Conservation (phyloP, 768 basidiomycete genomes). For the Mycena venus region DNA sequence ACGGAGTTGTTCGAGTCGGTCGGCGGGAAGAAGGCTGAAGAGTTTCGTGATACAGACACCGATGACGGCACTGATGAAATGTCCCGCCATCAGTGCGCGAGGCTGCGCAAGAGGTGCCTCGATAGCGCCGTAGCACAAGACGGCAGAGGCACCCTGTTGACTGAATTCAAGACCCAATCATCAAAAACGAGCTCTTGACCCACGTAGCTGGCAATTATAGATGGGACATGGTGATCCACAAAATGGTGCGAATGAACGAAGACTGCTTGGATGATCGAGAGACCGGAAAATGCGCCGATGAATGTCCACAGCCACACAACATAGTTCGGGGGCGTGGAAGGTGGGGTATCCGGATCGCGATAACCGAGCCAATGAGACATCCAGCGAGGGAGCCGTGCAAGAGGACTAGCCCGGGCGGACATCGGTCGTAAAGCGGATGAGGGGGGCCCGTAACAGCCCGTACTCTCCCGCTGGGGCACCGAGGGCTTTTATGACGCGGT, state of each 20-base stretch:
- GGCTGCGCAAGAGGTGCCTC: conserved; percentile 69
- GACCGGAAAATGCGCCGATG: conserved; percentile 63
- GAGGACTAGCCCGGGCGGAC: no score
- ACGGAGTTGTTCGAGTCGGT: conserved; percentile 56
- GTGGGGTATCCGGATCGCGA: conserved; percentile 50
- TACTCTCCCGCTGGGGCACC: no score
- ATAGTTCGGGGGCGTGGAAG: conserved; percentile 46
- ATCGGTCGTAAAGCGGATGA: no score
- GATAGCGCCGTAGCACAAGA: conserved; percentile 66
- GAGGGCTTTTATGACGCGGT: no score
- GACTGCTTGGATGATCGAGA: conserved; percentile 63
- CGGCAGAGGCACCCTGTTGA: conserved; percentile 66
- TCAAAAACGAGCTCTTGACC: conserved; percentile 32
- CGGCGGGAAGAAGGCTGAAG: conserved; percentile 59
- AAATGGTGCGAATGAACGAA: conserved; percentile 65
- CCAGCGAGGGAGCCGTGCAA: conserved; percentile 52
- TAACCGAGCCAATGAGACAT: conserved; percentile 61
- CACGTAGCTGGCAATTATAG: conserved; percentile 64
- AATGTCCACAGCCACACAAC: conserved; percentile 67
- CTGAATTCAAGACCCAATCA: neutral
- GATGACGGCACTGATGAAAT: conserved; percentile 62
- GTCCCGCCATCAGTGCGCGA: conserved; percentile 63
- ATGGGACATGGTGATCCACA: conserved; percentile 57
- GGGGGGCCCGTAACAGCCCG: no score
- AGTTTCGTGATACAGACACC: conserved; percentile 67